Evolutionary conservation across 1,139 yeast species (phyloP), one percentile per base, ranked within the genome.

Genomic region (Geotrichum australiense): DNA sequence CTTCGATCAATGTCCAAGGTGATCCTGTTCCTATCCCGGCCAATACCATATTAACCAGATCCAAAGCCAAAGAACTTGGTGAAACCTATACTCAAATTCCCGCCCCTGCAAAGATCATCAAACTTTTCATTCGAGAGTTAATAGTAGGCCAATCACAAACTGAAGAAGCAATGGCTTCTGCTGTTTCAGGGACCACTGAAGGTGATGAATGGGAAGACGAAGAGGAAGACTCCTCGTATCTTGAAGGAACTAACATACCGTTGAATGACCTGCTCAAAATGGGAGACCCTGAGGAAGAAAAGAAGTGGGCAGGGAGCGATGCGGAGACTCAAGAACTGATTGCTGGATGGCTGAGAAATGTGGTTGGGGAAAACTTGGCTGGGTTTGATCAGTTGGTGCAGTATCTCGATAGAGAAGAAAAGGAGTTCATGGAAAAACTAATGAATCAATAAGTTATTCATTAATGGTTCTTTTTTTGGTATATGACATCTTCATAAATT

Each of bases 141-240:
- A 72, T 56, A 65, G 72, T 58, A 11, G 53, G 60, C 7, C 63
- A 65, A 6, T 48, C 43, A 18, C 53, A 32, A 18, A 19, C 42
- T 16, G 21, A 42, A 41, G 28, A 35, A 16, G 45, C 36, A 42
- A 37, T 11, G 44, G 54, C 12, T 59, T 53, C 50, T 6, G 55
- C 42, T 10, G 58, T 48, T 1, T 54, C 49, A 4, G 63, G 52
- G 2, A 67, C 11, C 4, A n/a, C 53, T 0, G 70, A 50, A 1
- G 73, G 59, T 1, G 78, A 63, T n/a, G 78, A 65, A 22, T 87
- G 95, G 93, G 95, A 86, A 56, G 94, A 85, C 54, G 65, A 82
- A 53, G 89, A 81, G 2, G 45, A 31, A 10, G 35, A 31, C 11
- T 32, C 10, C 36, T 35, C 23, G 30, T 35, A 41, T 8, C 23